Conservation (phyloP, 164 flowering plant genomes). For the Magnolia sinica region DNA sequence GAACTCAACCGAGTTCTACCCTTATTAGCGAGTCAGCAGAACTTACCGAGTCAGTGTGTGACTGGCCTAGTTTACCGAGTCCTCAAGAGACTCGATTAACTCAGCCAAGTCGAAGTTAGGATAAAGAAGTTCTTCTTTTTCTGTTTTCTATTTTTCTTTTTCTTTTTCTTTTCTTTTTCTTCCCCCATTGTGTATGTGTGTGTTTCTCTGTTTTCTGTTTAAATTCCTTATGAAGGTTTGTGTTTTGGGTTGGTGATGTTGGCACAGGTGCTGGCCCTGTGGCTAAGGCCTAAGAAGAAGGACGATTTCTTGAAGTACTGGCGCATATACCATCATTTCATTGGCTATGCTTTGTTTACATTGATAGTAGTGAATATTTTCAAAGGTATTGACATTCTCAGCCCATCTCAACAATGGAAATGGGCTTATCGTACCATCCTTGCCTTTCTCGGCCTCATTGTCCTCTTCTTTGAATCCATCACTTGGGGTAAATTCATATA, state of each 20-base stretch:
- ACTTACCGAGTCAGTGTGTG: too few relatives aligned
- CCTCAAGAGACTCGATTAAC: too few relatives aligned
- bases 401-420: slow-evolving; percentile 29
- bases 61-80: too few relatives aligned
- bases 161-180: too few relatives aligned
- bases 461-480: slow-evolving; percentile 22
- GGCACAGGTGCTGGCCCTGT: slow-evolving; percentile 33
- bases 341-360: slow-evolving; percentile 38
- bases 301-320: slow-evolving; percentile 36
- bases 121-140: too few relatives aligned
- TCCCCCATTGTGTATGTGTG: too few relatives aligned
- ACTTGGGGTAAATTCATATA: slow-evolving; percentile 9
- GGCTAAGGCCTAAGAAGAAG: slow-evolving; percentile 19
- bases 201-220: too few relatives aligned
- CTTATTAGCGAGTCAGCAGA: too few relatives aligned
- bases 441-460: slow-evolving; percentile 12
- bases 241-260: background rate
- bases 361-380: slow-evolving; percentile 36
- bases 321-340: slow-evolving; percentile 51
- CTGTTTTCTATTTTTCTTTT: too few relatives aligned
- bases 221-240: too few relatives aligned
- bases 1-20: too few relatives aligned
- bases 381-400: slow-evolving; percentile 32
- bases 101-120: too few relatives aligned
- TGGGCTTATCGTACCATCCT: slow-evolving; percentile 37